A percentile compares a stretch with the other conserved stretches of the same genome.
phyloP scores from a whole-genome alignment of 164 flowering plant species.

The Liquidambar formosana region DNA sequence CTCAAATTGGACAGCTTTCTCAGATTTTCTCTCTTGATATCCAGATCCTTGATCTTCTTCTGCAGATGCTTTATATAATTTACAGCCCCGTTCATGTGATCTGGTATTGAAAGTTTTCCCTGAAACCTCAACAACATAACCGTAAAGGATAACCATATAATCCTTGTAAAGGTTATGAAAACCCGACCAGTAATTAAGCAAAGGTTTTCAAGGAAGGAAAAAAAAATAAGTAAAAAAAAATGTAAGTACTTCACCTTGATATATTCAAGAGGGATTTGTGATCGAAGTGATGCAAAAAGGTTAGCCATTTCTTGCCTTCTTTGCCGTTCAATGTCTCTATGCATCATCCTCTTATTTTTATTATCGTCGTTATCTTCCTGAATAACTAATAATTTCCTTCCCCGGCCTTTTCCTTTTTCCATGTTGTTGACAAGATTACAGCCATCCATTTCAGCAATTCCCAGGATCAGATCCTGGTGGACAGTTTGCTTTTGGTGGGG shows the following conservation, averaged over 20 bases:
- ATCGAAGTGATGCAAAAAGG: constrained; percentile 32
- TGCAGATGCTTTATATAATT: constrained; percentile 34
- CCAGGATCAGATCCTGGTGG: constrained; percentile 3
- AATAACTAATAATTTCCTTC: not conserved
- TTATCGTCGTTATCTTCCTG: not conserved
- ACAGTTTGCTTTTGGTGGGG: constrained; percentile 5
- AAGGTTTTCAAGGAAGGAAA: no score
- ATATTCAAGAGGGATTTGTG: constrained; percentile 32
- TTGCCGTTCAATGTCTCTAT: constrained; percentile 30
- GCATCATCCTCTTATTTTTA: constrained; percentile 20
- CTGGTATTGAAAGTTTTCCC: constrained; percentile 52
- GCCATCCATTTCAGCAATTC: not conserved
- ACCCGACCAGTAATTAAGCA: no score
- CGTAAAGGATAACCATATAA: no score
- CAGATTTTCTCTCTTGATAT: constrained; percentile 32
- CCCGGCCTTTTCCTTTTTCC: constrained; percentile 13
- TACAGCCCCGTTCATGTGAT: constrained; percentile 40
- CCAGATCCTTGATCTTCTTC: constrained; percentile 21
- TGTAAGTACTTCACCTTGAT: no score
- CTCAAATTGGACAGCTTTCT: not conserved
- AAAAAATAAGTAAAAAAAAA: no score
- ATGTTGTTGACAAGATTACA: not conserved
- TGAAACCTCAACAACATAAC: constrained; percentile 4
- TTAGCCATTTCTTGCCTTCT: constrained; percentile 36
- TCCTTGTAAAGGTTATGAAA: no score